A percentile compares a stretch with the other conserved stretches of the same genome.
Evolutionary conservation across 768 basidiomycete species (phyloP).

Genomic region (Pisolithus sp.): DNA sequence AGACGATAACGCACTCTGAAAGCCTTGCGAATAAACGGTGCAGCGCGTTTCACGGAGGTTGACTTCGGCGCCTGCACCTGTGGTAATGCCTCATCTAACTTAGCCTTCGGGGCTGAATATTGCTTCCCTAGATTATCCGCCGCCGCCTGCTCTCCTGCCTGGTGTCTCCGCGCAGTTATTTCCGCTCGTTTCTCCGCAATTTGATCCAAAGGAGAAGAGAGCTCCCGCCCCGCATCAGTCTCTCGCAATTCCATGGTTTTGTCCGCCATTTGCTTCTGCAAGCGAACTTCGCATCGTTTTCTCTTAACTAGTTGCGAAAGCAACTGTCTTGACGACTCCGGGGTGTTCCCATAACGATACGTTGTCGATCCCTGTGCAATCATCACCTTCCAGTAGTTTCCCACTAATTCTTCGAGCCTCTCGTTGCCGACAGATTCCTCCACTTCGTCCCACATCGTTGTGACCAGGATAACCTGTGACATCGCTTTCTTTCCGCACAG

Average conservation of each 20-base stretch:
- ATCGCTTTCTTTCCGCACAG: slow-evolving; percentile 24
- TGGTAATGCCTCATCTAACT: slow-evolving; percentile 2
- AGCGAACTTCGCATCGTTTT: no score
- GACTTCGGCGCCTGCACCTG: slow-evolving; percentile 5
- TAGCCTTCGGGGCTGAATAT: slow-evolving; percentile 2
- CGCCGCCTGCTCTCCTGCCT: slow-evolving; percentile 1
- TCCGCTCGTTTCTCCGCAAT: neutral
- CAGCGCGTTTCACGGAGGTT: neutral
- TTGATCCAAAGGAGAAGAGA: neutral
- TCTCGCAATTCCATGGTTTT: neutral
- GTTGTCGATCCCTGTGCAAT: no score
- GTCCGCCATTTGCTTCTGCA: neutral
- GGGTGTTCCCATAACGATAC: slow-evolving; percentile 4
- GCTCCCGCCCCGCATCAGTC: neutral
- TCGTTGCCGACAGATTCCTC: slow-evolving; percentile 12
- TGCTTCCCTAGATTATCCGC: slow-evolving; percentile 4
- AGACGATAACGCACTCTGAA: neutral
- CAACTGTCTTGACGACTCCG: slow-evolving; percentile 1
- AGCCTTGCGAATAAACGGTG: neutral
- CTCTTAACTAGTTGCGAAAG: slow-evolving; percentile 6
- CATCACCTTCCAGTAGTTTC: neutral
- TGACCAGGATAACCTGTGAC: slow-evolving; percentile 28
- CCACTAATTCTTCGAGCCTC: slow-evolving; percentile 8
- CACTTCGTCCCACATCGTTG: slow-evolving; percentile 9
- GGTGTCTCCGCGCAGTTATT: slow-evolving; percentile 3